Evolutionary conservation across 441 rosid genomes (phyloP).

Genomic region (Dalechampia spathulata): DNA sequence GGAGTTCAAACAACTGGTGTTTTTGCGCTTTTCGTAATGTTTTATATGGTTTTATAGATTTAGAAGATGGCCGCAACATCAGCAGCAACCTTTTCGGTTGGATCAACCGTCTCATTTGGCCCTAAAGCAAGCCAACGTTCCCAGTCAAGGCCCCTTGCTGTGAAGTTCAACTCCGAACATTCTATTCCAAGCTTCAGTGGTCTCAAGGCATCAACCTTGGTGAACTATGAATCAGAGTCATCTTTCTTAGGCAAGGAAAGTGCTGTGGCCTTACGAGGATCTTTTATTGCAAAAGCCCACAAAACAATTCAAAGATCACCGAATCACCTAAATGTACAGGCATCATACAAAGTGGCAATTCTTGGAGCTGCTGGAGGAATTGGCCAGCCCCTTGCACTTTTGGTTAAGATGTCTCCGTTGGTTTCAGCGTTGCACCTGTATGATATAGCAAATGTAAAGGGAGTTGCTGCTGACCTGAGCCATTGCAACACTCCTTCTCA

Average conservation of each 20-base stretch:
- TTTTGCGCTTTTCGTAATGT: not conserved
- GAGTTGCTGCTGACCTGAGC: conserved; percentile 94
- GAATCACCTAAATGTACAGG: conserved; percentile 43
- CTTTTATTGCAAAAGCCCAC: conserved; percentile 32
- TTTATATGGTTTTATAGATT: conserved; percentile 8
- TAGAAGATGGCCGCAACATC: conserved; percentile 65
- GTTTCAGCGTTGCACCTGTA: conserved; percentile 80
- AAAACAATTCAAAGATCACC: conserved; percentile 28
- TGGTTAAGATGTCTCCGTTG: conserved; percentile 89
- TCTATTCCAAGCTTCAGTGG: conserved; percentile 43
- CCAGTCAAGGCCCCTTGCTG: conserved; percentile 32
- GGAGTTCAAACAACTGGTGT: not conserved
- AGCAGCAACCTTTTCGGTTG: conserved; percentile 54
- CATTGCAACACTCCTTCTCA: conserved; percentile 97
- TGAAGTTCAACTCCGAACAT: conserved; percentile 30
- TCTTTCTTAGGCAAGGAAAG: conserved; percentile 57
- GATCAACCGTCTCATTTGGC: conserved; percentile 43
- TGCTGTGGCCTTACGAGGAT: conserved; percentile 36
- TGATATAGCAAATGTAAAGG: conserved; percentile 92
- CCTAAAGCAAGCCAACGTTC: conserved; percentile 34
- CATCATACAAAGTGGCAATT: conserved; percentile 87
- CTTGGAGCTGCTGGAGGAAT: conserved; percentile 98
- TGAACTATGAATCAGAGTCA: conserved; percentile 38
- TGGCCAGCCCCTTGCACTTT: conserved; percentile 87
- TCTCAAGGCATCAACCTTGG: conserved; percentile 54